Percentiles rank a stretch among this genome's conserved stretches.
Conservation (phyloP, 306 rosid genomes). For the Hippophae rhamnoides region DNA sequence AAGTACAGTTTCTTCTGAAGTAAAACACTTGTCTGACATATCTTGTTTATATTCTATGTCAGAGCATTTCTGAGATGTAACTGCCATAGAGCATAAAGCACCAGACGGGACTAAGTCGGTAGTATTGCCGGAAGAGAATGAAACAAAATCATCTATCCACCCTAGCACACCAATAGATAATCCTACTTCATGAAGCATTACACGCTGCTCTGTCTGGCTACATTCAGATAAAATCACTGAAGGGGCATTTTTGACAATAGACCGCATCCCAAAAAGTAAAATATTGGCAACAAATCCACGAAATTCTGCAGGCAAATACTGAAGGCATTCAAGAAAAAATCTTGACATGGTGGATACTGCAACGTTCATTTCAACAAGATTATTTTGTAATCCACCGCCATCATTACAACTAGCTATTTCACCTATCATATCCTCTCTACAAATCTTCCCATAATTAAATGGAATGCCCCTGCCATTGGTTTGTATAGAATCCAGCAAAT, state of each 20-base stretch:
- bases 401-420: conserved; percentile 29
- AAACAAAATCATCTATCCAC: conserved; percentile 68
- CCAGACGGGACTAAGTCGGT: conserved; percentile 20
- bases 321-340: conserved; percentile 69
- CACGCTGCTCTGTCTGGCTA: conserved; percentile 49
- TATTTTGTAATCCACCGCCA: conserved; percentile 29
- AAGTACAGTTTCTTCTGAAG: conserved; percentile 29
- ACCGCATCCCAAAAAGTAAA: conserved; percentile 68
- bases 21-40: conserved; percentile 18
- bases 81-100: conserved; percentile 28
- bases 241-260: conserved; percentile 61
- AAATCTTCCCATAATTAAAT: conserved; percentile 28
- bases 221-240: conserved; percentile 65
- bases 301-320: conserved; percentile 62
- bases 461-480: conserved; percentile 23
- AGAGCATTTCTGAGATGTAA: conserved; percentile 16
- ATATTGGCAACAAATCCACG: conserved; percentile 58
- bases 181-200: conserved; percentile 89
- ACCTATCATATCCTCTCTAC: conserved; percentile 15
- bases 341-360: conserved; percentile 44
- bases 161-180: conserved; percentile 60
- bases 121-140: conserved; percentile 31
- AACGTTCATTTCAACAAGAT: conserved; percentile 28
- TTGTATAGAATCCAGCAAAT: conserved; percentile 36
- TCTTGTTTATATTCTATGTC: conserved; percentile 25